Evolutionary conservation across 306 rosid genomes (phyloP).

Genomic region (Vigna hirtella): DNA sequence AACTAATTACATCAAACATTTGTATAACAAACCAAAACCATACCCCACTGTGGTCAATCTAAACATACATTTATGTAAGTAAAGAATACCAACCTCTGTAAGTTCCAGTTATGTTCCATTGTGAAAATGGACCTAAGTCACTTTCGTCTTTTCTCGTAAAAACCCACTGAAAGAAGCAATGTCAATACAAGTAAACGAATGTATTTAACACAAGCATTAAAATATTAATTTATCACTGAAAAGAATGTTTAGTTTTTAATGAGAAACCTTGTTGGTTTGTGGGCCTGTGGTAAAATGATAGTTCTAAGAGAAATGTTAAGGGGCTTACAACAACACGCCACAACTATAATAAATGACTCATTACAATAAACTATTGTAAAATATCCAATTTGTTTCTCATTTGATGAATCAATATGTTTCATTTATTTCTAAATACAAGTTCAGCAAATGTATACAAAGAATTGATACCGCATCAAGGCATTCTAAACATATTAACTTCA

Average conservation of each 20-base stretch:
- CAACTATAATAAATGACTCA: neutral
- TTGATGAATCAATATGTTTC: slow-evolving; percentile 17
- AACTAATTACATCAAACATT: slow-evolving; percentile 29
- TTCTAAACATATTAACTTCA: neutral
- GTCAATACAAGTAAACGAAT: slow-evolving; percentile 42
- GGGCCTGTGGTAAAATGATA: slow-evolving; percentile 15
- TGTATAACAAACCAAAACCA: slow-evolving; percentile 16
- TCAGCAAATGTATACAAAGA: slow-evolving; percentile 15
- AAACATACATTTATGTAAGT: slow-evolving; percentile 7
- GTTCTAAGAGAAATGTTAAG: slow-evolving; percentile 19
- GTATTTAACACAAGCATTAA: slow-evolving; percentile 33
- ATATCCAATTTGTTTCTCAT: slow-evolving; percentile 23
- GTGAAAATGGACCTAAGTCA: slow-evolving; percentile 85
- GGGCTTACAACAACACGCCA: slow-evolving; percentile 3
- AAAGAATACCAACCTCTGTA: slow-evolving; percentile 80
- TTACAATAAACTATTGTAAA: slow-evolving; percentile 15
- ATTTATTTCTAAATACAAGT: slow-evolving; percentile 35
- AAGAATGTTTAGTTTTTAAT: neutral
- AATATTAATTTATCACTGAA: slow-evolving; percentile 1
- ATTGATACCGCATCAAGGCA: slow-evolving; percentile 3
- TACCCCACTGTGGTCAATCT: neutral
- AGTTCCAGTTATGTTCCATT: slow-evolving; percentile 97
- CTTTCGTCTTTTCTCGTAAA: slow-evolving; percentile 80
- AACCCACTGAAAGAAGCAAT: slow-evolving; percentile 84
- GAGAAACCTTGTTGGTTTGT: neutral